Evolutionary conservation across 805 yeast species (phyloP).

Genomic region (Saturnispora quitensis): DNA sequence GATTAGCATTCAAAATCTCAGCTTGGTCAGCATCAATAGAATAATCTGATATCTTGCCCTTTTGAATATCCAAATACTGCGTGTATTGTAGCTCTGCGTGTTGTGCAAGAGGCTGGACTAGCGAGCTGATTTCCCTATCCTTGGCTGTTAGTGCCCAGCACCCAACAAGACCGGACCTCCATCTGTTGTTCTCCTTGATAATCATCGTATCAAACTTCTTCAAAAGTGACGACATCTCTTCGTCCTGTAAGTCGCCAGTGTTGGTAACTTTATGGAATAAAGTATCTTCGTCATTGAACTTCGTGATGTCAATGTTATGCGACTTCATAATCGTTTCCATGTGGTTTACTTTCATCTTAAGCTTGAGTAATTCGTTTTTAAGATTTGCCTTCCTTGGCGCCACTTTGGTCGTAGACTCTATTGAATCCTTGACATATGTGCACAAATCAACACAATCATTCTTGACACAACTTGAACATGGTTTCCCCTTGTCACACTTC

Average conservation of each 20-base stretch:
- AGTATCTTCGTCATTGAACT: slow-evolving; percentile 10
- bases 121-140: slow-evolving; percentile 28
- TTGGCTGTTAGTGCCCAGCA: slow-evolving; percentile 30
- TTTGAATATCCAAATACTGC: slow-evolving; percentile 16
- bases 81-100: slow-evolving; percentile 22
- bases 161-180: slow-evolving; percentile 37
- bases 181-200: slow-evolving; percentile 34
- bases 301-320: slow-evolving; percentile 22
- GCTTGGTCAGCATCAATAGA: slow-evolving; percentile 37
- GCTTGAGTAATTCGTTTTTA: slow-evolving; percentile 31
- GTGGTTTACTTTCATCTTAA: slow-evolving; percentile 33
- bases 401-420: slow-evolving; percentile 1
- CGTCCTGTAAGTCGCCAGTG: slow-evolving; percentile 15
- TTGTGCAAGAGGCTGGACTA: slow-evolving; percentile 25
- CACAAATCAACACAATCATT: slow-evolving; percentile 32
- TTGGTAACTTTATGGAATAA: slow-evolving; percentile 6
- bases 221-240: slow-evolving; percentile 31
- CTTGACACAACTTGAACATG: slow-evolving; percentile 30
- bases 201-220: slow-evolving; percentile 34
- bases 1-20: background rate
- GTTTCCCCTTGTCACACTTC: slow-evolving; percentile 34
- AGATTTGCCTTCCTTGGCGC: slow-evolving; percentile 27
- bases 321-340: slow-evolving; percentile 27
- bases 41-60: slow-evolving; percentile 11
- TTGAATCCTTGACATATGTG: slow-evolving; percentile 32